A percentile compares a stretch with the other conserved stretches of the same genome.
phyloP scores from a whole-genome alignment of 495 filamentous ascomycete genomes.

The Hyaloscypha hepaticicola region DNA sequence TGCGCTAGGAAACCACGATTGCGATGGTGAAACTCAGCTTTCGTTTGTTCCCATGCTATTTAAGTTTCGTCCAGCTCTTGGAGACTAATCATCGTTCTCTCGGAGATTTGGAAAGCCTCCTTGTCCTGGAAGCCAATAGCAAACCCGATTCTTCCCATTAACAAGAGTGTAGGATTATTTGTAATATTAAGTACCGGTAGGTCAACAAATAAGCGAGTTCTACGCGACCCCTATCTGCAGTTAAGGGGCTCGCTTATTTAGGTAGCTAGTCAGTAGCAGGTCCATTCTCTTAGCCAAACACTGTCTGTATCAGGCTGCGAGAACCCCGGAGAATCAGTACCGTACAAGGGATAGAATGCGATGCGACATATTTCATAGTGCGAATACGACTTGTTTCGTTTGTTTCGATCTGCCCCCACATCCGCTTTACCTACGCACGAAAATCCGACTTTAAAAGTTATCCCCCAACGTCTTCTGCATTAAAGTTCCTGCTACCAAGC shows the following conservation, averaged over 20 bases:
- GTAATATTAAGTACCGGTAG: too few relatives aligned
- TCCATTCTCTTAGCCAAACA: not conserved
- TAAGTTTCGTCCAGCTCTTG: too few relatives aligned
- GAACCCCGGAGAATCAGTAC: not conserved
- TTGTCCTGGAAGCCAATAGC: too few relatives aligned
- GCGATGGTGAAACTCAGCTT: too few relatives aligned
- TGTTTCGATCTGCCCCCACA: slow-evolving; percentile 4
- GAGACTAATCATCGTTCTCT: too few relatives aligned
- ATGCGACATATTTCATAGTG: not conserved
- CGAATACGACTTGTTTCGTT: not conserved
- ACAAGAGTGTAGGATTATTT: too few relatives aligned
- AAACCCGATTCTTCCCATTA: too few relatives aligned
- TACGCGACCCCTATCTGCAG: not conserved
- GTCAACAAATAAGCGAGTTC: too few relatives aligned
- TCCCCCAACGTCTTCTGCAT: not conserved
- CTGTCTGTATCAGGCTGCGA: not conserved
- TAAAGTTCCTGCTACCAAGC: too few relatives aligned
- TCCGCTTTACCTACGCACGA: not conserved
- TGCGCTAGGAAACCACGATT: too few relatives aligned
- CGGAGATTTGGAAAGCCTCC: too few relatives aligned
- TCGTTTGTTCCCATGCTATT: too few relatives aligned
- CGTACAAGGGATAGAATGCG: not conserved
- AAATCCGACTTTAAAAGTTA: not conserved
- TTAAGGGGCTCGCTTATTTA: not conserved
- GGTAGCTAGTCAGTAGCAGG: not conserved